These are phyloP conservation scores for Nasturtium officinale DNA, from an alignment of 345 rosid species.

Conservation along the genomic window DNA sequence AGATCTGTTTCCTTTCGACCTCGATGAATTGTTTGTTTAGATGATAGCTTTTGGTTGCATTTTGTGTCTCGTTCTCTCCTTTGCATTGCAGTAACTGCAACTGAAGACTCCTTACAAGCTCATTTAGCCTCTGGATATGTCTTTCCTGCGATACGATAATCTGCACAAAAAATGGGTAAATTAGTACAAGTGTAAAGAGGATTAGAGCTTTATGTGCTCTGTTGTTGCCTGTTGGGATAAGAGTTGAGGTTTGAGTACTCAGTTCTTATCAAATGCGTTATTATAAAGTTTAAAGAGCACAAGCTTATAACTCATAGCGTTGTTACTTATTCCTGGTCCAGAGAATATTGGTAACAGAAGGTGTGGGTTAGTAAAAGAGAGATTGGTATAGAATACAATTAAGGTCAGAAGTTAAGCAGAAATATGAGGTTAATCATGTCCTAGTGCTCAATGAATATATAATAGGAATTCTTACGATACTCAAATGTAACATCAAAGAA, in stretches of 20 bases:
- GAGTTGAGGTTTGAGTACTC: too few relatives aligned
- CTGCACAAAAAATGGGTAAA: slow-evolving; percentile 46
- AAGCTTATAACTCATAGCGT: background rate
- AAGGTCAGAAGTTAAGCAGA: background rate
- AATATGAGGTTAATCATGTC: background rate
- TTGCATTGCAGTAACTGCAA: slow-evolving; percentile 59
- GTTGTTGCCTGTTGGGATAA: too few relatives aligned
- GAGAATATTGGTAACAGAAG: background rate
- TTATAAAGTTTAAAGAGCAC: too few relatives aligned
- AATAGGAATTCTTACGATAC: background rate
- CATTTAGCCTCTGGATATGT: slow-evolving; percentile 70
- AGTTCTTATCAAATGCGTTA: background rate
- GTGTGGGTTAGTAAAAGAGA: background rate
- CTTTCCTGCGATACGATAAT: slow-evolving; percentile 79
- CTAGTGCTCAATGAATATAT: background rate
- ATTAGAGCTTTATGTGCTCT: too few relatives aligned
- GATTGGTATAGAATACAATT: background rate
- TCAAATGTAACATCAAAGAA: background rate
- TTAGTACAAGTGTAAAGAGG: background rate
- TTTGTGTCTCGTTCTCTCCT: slow-evolving; percentile 45
- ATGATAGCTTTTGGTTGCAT: slow-evolving; percentile 39
- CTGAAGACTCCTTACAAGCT: slow-evolving; percentile 62
- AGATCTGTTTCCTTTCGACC: slow-evolving; percentile 53
- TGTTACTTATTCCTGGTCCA: slow-evolving; percentile 12
- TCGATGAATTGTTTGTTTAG: slow-evolving; percentile 55